A percentile compares a stretch with the other conserved stretches of the same genome.
These are phyloP conservation scores for Tricholoma flavovirens DNA, from an alignment of 768 basidiomycete genomes.

Conservation along the genomic window DNA sequence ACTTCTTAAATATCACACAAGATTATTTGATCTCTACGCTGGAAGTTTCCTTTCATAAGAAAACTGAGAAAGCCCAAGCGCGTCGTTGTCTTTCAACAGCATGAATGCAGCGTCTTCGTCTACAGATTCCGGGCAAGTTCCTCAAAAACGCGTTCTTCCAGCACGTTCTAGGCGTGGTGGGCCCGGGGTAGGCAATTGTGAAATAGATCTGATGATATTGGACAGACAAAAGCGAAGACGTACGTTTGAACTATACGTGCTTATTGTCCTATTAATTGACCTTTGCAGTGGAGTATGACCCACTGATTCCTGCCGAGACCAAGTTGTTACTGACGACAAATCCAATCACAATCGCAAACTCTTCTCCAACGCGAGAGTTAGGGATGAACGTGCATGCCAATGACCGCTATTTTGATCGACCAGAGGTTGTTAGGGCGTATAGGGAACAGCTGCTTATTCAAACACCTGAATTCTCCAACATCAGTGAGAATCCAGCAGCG, in stretches of 20 bases:
- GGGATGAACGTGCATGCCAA: constrained; percentile 55
- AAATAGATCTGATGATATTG: constrained; percentile 78
- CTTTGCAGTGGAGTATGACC: constrained; percentile 61
- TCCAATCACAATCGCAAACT: constrained; percentile 41
- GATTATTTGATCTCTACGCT: not conserved
- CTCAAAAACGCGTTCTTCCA: constrained; percentile 76
- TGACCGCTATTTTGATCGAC: constrained; percentile 71
- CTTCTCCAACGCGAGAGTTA: constrained; percentile 31
- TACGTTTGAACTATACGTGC: constrained; percentile 31
- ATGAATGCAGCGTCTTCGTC: constrained; percentile 37
- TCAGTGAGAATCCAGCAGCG: constrained; percentile 45
- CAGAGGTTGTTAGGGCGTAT: constrained; percentile 69
- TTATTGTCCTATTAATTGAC: constrained; percentile 7
- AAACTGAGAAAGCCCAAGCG: not conserved
- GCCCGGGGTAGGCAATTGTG: constrained; percentile 72
- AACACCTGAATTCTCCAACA: constrained; percentile 62
- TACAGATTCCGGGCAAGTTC: constrained; percentile 31
- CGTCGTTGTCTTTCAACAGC: constrained; percentile 1
- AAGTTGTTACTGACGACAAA: constrained; percentile 73
- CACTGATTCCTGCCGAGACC: constrained; percentile 61
- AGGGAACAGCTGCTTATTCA: constrained; percentile 68
- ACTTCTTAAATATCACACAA: not conserved
- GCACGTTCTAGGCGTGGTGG: constrained; percentile 77
- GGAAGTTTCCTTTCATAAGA: not conserved
- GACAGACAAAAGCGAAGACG: constrained; percentile 75